phyloP scores from a whole-genome alignment of 2,329 filamentous ascomycete genomes.

The Penicillium digitatum region DNA sequence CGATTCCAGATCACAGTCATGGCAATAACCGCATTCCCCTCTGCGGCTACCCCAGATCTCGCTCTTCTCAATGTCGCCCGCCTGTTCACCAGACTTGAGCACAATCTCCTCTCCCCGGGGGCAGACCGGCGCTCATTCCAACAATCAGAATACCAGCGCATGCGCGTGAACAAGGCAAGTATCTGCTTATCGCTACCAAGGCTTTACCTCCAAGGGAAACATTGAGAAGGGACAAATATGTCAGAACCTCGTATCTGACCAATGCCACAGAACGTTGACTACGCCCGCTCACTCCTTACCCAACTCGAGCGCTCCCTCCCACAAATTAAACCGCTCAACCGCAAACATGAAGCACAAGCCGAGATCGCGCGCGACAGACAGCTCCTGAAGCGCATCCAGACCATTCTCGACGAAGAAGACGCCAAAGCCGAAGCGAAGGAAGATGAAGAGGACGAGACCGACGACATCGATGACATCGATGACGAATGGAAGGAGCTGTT shows the following conservation, averaged over 20 bases:
- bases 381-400: constrained; percentile 32
- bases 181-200: accelerated
- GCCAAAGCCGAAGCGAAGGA: constrained; percentile 18
- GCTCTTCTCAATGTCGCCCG: constrained; percentile 41
- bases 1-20: constrained; percentile 4
- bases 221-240: neutral
- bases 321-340: constrained; percentile 38
- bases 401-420: constrained; percentile 32
- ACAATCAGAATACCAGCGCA: constrained; percentile 42
- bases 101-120: constrained; percentile 41
- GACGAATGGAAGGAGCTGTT: constrained; percentile 28
- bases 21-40: constrained; percentile 18
- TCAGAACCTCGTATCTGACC: neutral
- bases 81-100: constrained; percentile 42
- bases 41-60: constrained; percentile 26
- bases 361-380: constrained; percentile 40
- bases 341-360: constrained; percentile 38
- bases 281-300: constrained; percentile 42
- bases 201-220: neutral
- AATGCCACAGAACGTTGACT: constrained; percentile 41
- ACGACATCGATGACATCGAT: constrained; percentile 19
- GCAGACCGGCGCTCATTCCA: constrained; percentile 37
- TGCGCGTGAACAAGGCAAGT: constrained; percentile 40
- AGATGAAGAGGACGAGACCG: constrained; percentile 15
- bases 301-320: constrained; percentile 42